Base-by-base conservation (phyloP, 805 yeast species). In the Pichia membranifaciens region DNA sequence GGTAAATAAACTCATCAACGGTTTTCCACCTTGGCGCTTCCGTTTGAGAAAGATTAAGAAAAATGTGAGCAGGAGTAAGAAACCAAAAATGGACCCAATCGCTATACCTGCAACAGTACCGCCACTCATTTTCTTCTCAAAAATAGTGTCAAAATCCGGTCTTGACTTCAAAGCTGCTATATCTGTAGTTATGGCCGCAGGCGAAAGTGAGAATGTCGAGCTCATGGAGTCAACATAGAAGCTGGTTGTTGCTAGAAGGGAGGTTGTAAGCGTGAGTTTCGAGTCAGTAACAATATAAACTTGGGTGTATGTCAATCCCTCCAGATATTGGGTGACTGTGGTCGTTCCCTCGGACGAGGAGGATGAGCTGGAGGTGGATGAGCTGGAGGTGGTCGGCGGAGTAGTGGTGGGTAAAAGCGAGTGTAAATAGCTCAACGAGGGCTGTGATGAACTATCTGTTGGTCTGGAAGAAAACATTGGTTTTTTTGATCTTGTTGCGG, bases 31-130 rank as follows among this genome's bases (percentile, higher is more conserved):
- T 37, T 37, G 38, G 33, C 34, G 48, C 31, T 46, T 55, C 36
- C 44, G 44, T 18, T 45, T 45, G 22, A 55, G 51, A 16, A 51
- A 40, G 7, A 51, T 41, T 5, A 52, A 50, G 5, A 58, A 41
- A 3, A 58, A n/a, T 2, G 48, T 20, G 8, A 51, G 10, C 3
- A 52, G 45, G 4, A 56, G 23, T 5, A 53, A 41, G 18, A 57
- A 38, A 3, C 62, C 66, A 20, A 55, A 21, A 10, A 58, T 44
- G 16, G 55, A 41, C 15, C 66, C 67, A 17, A 65, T 54, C 1
- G 59, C 54, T 21, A 59, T 54, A 8, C 69, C 69, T 0, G 67
- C 67, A 31, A 61, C 58, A 9, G 60, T 44, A 15, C 65, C 61
- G 15, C 38, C 49, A 21, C 54, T 44, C 25, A 55, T 34, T 7